These are phyloP conservation scores for Digitaria exilis DNA, from an alignment of 202 grass and related monocot species.

Conservation along the genomic window DNA sequence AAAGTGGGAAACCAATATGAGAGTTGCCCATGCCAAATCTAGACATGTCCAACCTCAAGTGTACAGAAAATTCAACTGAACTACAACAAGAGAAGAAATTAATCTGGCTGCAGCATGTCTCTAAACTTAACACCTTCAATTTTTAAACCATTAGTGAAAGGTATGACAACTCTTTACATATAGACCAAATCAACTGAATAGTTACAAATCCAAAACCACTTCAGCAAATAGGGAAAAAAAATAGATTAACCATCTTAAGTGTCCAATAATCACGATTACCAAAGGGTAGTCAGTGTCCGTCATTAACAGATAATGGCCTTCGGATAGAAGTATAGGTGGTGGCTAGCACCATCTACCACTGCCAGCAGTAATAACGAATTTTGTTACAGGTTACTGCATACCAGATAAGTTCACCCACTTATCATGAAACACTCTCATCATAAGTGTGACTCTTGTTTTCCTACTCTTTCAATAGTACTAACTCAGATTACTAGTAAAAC, in stretches of 20 bases:
- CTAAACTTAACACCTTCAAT: too few relatives aligned
- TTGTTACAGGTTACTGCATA: not conserved
- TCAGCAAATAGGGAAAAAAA: too few relatives aligned
- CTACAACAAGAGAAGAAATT: not conserved
- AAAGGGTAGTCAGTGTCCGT: too few relatives aligned
- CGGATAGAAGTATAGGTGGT: too few relatives aligned
- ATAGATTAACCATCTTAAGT: too few relatives aligned
- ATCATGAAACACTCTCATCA: not conserved
- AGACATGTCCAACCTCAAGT: not conserved
- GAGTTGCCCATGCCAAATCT: not conserved
- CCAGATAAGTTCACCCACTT: not conserved
- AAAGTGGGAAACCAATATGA: not conserved
- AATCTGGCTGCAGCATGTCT: too few relatives aligned
- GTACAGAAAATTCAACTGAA: constrained; percentile 7
- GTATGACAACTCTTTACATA: not conserved
- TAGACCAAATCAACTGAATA: constrained; percentile 16
- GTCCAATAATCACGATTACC: too few relatives aligned
- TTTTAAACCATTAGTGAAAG: not conserved
- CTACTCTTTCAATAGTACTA: not conserved
- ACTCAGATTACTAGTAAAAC: not conserved
- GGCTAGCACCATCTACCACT: not conserved
- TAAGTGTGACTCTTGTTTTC: not conserved
- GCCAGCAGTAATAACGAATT: not conserved
- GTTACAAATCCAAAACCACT: constrained; percentile 3
- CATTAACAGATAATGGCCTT: too few relatives aligned